Evolutionary conservation across 768 basidiomycete species (phyloP).

Genomic region (Nevesoporus exiguus): DNA sequence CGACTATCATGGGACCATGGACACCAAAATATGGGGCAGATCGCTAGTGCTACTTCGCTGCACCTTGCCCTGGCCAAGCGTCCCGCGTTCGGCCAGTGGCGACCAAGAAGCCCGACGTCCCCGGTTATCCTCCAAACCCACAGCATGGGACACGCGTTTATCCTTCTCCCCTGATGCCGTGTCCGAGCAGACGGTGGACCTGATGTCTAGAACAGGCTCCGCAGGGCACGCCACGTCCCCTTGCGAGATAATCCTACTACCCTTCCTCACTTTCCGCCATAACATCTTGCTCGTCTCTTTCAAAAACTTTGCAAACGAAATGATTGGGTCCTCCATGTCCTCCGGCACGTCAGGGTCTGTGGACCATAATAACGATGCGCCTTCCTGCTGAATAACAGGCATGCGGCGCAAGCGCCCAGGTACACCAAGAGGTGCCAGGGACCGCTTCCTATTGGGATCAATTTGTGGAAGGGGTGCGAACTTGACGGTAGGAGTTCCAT

Average conservation of each 20-base stretch:
- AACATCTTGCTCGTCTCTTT: constrained; percentile 38
- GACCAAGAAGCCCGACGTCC: constrained; percentile 28
- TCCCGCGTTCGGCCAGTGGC: constrained; percentile 19
- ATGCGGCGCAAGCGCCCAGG: constrained; percentile 39
- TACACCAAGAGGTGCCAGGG: constrained; percentile 50
- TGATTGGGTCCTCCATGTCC: constrained; percentile 45
- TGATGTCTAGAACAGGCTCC: constrained; percentile 20
- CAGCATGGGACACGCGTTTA: neutral
- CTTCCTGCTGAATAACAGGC: constrained; percentile 16
- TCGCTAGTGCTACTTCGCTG: constrained; percentile 27
- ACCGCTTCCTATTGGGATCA: constrained; percentile 48
- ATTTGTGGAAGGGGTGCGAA: constrained; percentile 60
- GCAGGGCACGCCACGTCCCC: constrained; percentile 6
- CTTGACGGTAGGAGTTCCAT: constrained; percentile 38
- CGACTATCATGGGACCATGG: constrained; percentile 78
- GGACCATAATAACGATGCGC: constrained; percentile 19
- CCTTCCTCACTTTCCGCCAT: constrained; percentile 50
- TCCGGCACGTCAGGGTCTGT: constrained; percentile 23
- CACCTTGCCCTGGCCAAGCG: constrained; percentile 5
- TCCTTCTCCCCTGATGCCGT: constrained; percentile 2
- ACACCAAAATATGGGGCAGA: constrained; percentile 47
- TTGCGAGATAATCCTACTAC: constrained; percentile 18
- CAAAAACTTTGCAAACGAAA: constrained; percentile 48
- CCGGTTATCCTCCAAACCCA: constrained; percentile 9
- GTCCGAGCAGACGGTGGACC: constrained; percentile 21